A percentile compares a stretch with the other conserved stretches of the same genome.
phyloP scores from a whole-genome alignment of 148 eudicot genomes.

The Talinum fruticosum region DNA sequence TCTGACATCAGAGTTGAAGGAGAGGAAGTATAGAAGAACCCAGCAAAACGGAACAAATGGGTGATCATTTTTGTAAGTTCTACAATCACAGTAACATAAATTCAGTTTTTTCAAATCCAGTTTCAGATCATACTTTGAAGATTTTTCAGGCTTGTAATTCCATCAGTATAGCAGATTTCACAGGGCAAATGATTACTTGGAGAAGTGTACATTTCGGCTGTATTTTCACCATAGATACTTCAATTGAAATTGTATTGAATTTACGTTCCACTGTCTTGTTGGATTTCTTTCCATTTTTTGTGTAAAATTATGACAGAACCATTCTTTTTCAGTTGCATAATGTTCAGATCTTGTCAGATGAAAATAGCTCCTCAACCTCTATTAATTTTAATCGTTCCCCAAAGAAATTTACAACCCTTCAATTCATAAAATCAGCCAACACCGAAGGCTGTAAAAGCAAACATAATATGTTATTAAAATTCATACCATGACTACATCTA shows the following conservation, averaged over 20 bases:
- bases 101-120: background rate
- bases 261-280: background rate
- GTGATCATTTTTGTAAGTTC: constrained; percentile 13
- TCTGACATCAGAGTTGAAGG: constrained; percentile 58
- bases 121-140: background rate
- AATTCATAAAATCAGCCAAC: too few species aligned
- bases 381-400: background rate
- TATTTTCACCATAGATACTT: background rate
- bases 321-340: background rate
- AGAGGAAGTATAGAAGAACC: constrained; percentile 51
- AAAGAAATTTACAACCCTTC: too few species aligned
- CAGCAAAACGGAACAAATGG: constrained; percentile 24
- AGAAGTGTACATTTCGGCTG: background rate
- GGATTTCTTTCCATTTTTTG: background rate
- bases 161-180: background rate
- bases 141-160: background rate
- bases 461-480: too few species aligned
- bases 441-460: too few species aligned
- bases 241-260: background rate
- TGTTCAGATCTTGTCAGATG: background rate
- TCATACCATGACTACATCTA: too few species aligned
- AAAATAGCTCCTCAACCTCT: background rate
- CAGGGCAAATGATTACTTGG: background rate
- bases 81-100: background rate
- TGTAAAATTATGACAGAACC: background rate